Conservation (phyloP, 257 asterid species). For the Solanum clarkiae region DNA sequence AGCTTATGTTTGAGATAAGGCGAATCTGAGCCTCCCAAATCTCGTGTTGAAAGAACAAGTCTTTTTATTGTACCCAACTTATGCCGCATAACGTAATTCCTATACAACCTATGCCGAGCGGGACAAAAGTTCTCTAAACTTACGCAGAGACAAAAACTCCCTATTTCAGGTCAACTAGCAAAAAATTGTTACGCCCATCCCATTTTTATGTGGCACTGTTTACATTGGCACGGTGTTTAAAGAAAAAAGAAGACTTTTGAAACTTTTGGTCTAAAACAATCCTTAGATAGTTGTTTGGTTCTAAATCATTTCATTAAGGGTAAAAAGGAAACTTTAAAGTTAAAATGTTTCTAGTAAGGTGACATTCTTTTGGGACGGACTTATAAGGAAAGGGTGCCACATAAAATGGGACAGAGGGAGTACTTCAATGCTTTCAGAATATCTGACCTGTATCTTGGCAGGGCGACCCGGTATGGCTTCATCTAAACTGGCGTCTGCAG, state of each 20-base stretch:
- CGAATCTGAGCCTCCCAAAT: not conserved
- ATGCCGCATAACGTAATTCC: not conserved
- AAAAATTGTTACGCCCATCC: not conserved
- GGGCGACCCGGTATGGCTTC: not conserved
- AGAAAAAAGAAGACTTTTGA: too few species aligned
- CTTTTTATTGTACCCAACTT: not conserved
- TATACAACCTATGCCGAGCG: not conserved
- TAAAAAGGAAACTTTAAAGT: too few species aligned
- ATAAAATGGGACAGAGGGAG: too few species aligned
- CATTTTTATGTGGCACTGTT: too few species aligned
- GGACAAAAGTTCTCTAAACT: not conserved
- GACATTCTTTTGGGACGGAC: too few species aligned
- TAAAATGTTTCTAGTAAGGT: too few species aligned
- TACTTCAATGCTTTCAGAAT: not conserved
- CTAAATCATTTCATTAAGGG: too few species aligned
- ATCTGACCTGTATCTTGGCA: slow-evolving; percentile 18
- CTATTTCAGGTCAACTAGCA: not conserved
- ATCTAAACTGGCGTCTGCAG: not conserved
- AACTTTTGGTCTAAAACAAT: too few species aligned
- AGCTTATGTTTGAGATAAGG: not conserved
- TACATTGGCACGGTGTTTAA: too few species aligned
- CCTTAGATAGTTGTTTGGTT: too few species aligned
- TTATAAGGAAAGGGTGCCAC: too few species aligned
- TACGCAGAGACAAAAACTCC: not conserved
- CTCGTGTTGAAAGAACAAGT: not conserved